phyloP scores from a whole-genome alignment of 2,329 filamentous ascomycete species.

The Camillea tinctor region DNA sequence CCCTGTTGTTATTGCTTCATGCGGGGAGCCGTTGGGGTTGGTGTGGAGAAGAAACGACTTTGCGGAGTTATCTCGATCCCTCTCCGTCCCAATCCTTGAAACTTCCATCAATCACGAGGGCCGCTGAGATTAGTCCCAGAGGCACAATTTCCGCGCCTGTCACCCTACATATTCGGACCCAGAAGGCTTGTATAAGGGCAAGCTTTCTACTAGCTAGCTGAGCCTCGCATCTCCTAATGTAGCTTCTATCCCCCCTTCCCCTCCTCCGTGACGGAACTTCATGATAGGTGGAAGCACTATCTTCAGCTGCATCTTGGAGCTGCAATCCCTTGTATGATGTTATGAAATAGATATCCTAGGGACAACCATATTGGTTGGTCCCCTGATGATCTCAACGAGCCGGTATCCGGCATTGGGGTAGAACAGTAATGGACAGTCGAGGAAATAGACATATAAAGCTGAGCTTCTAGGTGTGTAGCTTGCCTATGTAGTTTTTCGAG shows the following conservation, averaged over 20 bases:
- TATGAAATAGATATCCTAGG: background rate
- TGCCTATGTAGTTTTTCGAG: conserved; percentile 1
- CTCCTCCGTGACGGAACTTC: conserved; percentile 20
- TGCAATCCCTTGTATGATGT: background rate
- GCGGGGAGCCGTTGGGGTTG: conserved; percentile 6
- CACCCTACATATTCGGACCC: background rate
- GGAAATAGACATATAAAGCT: conserved; percentile 11
- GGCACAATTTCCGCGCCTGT: background rate
- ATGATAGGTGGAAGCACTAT: background rate
- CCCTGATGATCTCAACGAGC: conserved; percentile 4
- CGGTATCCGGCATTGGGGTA: background rate
- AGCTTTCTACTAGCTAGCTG: background rate
- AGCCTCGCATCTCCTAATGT: conserved; percentile 16
- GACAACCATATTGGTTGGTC: conserved; percentile 6
- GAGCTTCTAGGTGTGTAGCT: conserved; percentile 3
- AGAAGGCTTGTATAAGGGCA: background rate
- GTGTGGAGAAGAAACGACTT: conserved; percentile 14
- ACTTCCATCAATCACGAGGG: conserved; percentile 25
- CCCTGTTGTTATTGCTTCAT: background rate
- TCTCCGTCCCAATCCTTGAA: conserved; percentile 3
- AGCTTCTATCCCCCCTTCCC: conserved; percentile 22
- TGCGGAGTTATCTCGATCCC: conserved; percentile 7
- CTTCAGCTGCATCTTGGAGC: background rate
- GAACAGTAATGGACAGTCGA: background rate
- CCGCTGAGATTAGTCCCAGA: background rate